These are phyloP conservation scores for Xylaria multiplex DNA, from an alignment of 2,329 filamentous ascomycete species.

Conservation along the genomic window DNA sequence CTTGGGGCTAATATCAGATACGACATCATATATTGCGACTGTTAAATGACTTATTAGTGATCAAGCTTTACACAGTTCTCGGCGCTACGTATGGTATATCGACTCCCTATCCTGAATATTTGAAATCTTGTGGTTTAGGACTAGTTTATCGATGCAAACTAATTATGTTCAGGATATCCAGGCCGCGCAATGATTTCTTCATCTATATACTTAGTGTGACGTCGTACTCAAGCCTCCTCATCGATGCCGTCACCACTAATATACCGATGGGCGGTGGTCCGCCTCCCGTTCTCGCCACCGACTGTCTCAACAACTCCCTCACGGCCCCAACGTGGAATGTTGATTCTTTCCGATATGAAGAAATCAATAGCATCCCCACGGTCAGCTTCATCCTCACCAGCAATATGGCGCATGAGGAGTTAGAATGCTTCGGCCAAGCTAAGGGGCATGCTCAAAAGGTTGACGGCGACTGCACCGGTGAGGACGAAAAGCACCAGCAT, in stretches of 20 bases:
- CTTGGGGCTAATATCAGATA: conserved; percentile 7
- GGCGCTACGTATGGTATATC: not conserved
- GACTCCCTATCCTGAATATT: not conserved
- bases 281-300: conserved; percentile 8
- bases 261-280: not conserved
- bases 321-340: conserved; percentile 18
- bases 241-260: not conserved
- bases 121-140: not conserved
- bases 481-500: not conserved
- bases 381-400: conserved; percentile 11
- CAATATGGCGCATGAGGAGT: not conserved
- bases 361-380: not conserved
- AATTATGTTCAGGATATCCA: not conserved
- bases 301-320: conserved; percentile 17
- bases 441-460: not conserved
- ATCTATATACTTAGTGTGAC: not conserved
- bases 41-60: not conserved
- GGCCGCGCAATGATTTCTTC: not conserved
- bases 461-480: not conserved
- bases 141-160: not conserved
- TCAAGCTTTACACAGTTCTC: not conserved
- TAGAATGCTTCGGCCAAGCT: conserved; percentile 6
- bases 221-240: not conserved
- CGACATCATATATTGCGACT: not conserved
- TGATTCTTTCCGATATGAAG: conserved; percentile 9